Conservation (phyloP, 2,329 filamentous ascomycete genomes). For the Aspergillus costaricaensis region DNA sequence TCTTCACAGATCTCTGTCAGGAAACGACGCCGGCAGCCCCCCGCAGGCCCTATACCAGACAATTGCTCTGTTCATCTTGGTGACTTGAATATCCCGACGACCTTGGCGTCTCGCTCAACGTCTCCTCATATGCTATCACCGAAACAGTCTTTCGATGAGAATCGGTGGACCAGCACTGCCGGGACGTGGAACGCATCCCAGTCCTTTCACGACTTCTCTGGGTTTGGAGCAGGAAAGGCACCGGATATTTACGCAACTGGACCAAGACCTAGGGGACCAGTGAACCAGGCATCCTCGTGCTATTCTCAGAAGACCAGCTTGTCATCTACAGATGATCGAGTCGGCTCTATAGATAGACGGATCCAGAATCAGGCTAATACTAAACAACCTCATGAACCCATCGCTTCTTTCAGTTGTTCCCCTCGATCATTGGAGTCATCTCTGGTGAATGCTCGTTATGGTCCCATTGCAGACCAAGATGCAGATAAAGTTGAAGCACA, state of each 20-base stretch:
- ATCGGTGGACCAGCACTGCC: slow-evolving; percentile 17
- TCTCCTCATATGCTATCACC: slow-evolving; percentile 24
- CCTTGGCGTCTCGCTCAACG: slow-evolving; percentile 26
- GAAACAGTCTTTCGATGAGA: slow-evolving; percentile 26
- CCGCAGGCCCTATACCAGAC: slow-evolving; percentile 19
- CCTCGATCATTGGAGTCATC: slow-evolving; percentile 1
- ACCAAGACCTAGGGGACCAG: slow-evolving; percentile 5
- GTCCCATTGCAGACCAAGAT: slow-evolving; percentile 2
- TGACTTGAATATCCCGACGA: slow-evolving; percentile 33
- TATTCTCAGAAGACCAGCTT: slow-evolving; percentile 29
- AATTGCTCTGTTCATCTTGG: slow-evolving; percentile 28
- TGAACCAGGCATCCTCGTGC: slow-evolving; percentile 26
- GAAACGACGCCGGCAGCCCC: slow-evolving; percentile 26
- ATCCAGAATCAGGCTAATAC: background rate
- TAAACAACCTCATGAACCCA: background rate
- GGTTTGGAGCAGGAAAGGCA: background rate
- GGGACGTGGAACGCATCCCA: slow-evolving; percentile 14
- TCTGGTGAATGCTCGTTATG: background rate
- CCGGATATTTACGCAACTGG: slow-evolving; percentile 4
- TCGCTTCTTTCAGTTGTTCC: background rate
- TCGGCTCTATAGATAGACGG: background rate
- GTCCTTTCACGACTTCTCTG: slow-evolving; percentile 2
- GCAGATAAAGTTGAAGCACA: slow-evolving; percentile 10
- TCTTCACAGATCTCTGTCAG: slow-evolving; percentile 23
- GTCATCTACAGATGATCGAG: slow-evolving; percentile 4